Percentiles rank a stretch among this genome's conserved stretches.
phyloP scores from a whole-genome alignment of 129 eudicot genomes.

The Chrysanthemum seticuspe region DNA sequence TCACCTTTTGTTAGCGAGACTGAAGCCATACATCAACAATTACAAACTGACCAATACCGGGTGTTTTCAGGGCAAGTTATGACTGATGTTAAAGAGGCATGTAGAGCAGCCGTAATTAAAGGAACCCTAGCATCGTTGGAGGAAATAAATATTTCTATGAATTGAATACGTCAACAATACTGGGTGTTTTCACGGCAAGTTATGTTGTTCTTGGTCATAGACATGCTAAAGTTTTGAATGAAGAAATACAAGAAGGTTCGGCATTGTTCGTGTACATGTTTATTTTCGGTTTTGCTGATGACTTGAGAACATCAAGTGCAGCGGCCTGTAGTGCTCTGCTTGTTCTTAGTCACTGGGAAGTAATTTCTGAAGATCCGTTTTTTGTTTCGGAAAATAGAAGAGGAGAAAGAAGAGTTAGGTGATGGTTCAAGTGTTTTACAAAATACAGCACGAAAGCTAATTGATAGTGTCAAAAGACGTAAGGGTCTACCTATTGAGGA shows the following conservation, averaged over 20 bases:
- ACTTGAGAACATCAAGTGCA: slow-evolving; percentile 79
- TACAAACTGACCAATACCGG: slow-evolving; percentile 62
- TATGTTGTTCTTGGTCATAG: slow-evolving; percentile 83
- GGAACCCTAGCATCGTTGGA: slow-evolving; percentile 80
- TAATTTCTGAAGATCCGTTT: slow-evolving; percentile 82
- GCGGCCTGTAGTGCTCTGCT: slow-evolving; percentile 96
- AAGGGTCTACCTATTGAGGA: slow-evolving; percentile 94
- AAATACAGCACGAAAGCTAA: slow-evolving; percentile 76
- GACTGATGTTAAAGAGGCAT: slow-evolving; percentile 92
- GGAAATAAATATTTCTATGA: slow-evolving; percentile 80
- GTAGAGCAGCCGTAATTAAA: slow-evolving; percentile 76
- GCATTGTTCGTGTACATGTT: slow-evolving; percentile 90
- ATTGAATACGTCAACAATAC: slow-evolving; percentile 79
- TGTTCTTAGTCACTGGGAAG: slow-evolving; percentile 95
- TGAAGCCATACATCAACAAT: slow-evolving; percentile 38
- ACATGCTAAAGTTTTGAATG: slow-evolving; percentile 82
- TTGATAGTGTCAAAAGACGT: slow-evolving; percentile 81
- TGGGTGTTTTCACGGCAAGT: slow-evolving; percentile 81
- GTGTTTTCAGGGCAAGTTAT: slow-evolving; percentile 89
- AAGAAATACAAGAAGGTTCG: slow-evolving; percentile 97
- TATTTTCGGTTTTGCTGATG: slow-evolving; percentile 95
- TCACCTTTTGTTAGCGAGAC: slow-evolving; percentile 24
- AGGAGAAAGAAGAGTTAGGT: slow-evolving; percentile 92
- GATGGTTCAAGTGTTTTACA: slow-evolving; percentile 83
- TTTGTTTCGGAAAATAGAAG: slow-evolving; percentile 92